These are phyloP conservation scores for Pichia sp. DNA, from an alignment of 1,139 yeast species.

Conservation along the genomic window DNA sequence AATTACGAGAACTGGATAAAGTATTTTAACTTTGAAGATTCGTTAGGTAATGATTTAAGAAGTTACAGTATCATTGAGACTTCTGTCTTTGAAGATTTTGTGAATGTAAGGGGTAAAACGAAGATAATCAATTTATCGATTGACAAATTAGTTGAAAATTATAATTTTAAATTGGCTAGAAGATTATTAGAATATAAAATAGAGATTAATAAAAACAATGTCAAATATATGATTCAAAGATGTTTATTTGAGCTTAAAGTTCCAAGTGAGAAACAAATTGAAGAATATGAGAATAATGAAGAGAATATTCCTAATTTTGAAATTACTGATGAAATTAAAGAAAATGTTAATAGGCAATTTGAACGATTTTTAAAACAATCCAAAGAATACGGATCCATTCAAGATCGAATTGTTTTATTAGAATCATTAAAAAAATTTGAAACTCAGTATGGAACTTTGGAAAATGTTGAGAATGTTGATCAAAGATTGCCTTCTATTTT, in stretches of 20 bases:
- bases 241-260: conserved; percentile 70
- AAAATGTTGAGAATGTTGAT: conserved; percentile 34
- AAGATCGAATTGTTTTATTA: conserved; percentile 48
- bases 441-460: conserved; percentile 49
- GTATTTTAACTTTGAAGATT: conserved; percentile 64
- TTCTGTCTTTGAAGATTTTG: conserved; percentile 38
- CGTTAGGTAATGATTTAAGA: conserved; percentile 65
- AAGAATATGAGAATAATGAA: conserved; percentile 29
- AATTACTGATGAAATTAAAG: conserved; percentile 46
- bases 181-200: conserved; percentile 43
- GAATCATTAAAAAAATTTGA: conserved; percentile 70
- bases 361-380: conserved; percentile 46
- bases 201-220: conserved; percentile 23
- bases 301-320: conserved; percentile 36
- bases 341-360: conserved; percentile 51
- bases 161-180: conserved; percentile 54
- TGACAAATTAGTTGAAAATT: conserved; percentile 54
- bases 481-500: conserved; percentile 54
- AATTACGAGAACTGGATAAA: conserved; percentile 44
- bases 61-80: conserved; percentile 56
- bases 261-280: conserved; percentile 51
- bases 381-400: conserved; percentile 29
- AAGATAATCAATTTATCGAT: conserved; percentile 44
- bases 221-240: conserved; percentile 41
- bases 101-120: conserved; percentile 25